Evolutionary conservation across 2,329 filamentous ascomycete genomes (phyloP), one percentile per base, ranked within the genome.

Genomic region (Purpureocillium takamizusanense): DNA sequence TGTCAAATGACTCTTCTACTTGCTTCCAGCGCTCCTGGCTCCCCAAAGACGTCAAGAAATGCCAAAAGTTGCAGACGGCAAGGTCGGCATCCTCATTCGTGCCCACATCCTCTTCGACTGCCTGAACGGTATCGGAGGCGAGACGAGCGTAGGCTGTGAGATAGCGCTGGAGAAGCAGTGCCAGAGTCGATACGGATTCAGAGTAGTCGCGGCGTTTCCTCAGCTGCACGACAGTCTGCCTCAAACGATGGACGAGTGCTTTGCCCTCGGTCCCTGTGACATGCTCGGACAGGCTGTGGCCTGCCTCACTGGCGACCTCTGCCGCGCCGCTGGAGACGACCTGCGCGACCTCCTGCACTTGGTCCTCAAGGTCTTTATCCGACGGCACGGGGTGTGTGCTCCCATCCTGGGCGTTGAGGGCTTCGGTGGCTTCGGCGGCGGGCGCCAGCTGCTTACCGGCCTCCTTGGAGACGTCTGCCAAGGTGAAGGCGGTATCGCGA

Each of bases 21-120:
- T 76, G 69, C n/a, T 85, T 67, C 90, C 90, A 97, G 32, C 83
- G 73, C 12, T 78, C 60, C 4, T 62, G 61, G 45, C 86, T 77
- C 4, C 90, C 90, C 49, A 95, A 88, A 0, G 83, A 86, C 36
- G 78, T 83, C 21, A 95, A 48, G 16, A 97, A 73, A 1, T 70
- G 63, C 87, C 88, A 95, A 37, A 94, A 83, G 49, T 90, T 88
- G 45, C 74, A 73, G 15, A 89, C 67, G 0, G 88, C 88, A 39
- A 74, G 72, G 44, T 94, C 85, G 7, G 85, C 75, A 37, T 83
- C 86, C 2, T 66, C 68, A 50, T 94, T 95, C 7, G 79, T 70
- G 28, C 84, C 68, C 0, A 90, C 64, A 45, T 89, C 85, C 31
- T 83, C 75, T 45, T 85, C 75, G 0, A 81, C 74, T 2, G 76